Percentiles rank a stretch among this genome's conserved stretches.
Conservation (phyloP, 2,329 filamentous ascomycete species). For the Aureobasidium uvarum region DNA sequence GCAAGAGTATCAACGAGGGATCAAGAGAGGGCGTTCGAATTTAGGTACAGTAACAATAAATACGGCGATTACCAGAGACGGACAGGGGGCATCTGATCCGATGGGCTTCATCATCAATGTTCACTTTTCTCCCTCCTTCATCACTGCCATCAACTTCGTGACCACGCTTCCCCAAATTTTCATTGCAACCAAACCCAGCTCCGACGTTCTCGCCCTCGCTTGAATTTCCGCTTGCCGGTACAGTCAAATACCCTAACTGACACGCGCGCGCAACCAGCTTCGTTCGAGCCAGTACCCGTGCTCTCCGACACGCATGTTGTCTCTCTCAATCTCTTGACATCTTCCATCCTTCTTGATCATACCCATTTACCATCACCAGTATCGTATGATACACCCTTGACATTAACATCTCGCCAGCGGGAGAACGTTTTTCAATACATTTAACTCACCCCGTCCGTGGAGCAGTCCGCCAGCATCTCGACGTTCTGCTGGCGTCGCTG, state of each 20-base stretch:
- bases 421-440: neutral
- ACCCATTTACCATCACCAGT: neutral
- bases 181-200: conserved; percentile 1
- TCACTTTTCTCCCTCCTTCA: conserved; percentile 9
- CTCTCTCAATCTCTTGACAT: conserved; percentile 13
- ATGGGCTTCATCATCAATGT: conserved; percentile 8
- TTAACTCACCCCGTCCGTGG: neutral
- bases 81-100: conserved; percentile 17
- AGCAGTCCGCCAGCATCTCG: conserved; percentile 12
- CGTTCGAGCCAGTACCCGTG: conserved; percentile 22
- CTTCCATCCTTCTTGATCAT: neutral
- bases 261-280: conserved; percentile 21
- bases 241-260: conserved; percentile 23
- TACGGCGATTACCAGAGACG: conserved; percentile 18
- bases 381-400: neutral
- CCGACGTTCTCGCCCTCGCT: conserved; percentile 24
- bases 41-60: conserved; percentile 20
- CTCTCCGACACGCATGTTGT: conserved; percentile 27
- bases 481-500: conserved; percentile 19
- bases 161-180: conserved; percentile 2
- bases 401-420: neutral
- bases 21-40: conserved; percentile 25
- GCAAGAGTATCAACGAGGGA: conserved; percentile 13
- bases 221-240: conserved; percentile 23
- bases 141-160: neutral